Conservation (phyloP, 495 filamentous ascomycete species). For the Wilcoxina mikolae region DNA sequence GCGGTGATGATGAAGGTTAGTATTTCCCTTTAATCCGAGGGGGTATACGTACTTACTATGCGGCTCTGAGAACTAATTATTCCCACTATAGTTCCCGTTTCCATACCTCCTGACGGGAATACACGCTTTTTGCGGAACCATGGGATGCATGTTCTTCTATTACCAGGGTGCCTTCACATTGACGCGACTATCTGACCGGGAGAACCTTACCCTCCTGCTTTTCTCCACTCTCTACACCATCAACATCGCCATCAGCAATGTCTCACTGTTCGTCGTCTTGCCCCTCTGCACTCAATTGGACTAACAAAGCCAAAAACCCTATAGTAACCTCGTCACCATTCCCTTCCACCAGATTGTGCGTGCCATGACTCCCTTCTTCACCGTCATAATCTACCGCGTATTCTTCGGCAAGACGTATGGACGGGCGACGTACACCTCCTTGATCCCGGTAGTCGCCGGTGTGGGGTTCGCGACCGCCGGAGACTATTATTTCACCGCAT, state of each 20-base stretch:
- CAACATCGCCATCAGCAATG: conserved; percentile 46
- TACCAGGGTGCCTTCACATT: conserved; percentile 35
- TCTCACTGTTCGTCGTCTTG: conserved; percentile 33
- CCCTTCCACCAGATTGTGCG: conserved; percentile 48
- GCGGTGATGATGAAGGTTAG: conserved; percentile 38
- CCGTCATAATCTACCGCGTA: conserved; percentile 41
- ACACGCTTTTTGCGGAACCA: conserved; percentile 36
- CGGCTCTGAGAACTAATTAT: background rate
- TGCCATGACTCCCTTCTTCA: conserved; percentile 41
- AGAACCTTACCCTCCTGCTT: conserved; percentile 35
- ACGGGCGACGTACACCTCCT: conserved; percentile 38
- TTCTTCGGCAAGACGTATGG: conserved; percentile 37
- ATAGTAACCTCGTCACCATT: conserved; percentile 40
- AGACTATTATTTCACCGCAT: conserved; percentile 42
- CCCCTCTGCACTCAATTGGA: background rate
- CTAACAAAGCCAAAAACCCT: too few species aligned
- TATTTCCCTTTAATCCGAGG: background rate
- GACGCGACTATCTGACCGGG: conserved; percentile 33
- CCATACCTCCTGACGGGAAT: conserved; percentile 44
- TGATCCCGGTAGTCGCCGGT: conserved; percentile 43
- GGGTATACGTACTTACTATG: too few species aligned
- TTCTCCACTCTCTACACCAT: conserved; percentile 45
- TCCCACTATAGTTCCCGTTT: conserved; percentile 34
- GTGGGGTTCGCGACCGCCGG: conserved; percentile 42
- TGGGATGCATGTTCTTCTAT: conserved; percentile 38